Evolutionary conservation across 805 yeast species (phyloP), one percentile per base, ranked within the genome.

Genomic region (Metschnikowia chrysomelidarum): DNA sequence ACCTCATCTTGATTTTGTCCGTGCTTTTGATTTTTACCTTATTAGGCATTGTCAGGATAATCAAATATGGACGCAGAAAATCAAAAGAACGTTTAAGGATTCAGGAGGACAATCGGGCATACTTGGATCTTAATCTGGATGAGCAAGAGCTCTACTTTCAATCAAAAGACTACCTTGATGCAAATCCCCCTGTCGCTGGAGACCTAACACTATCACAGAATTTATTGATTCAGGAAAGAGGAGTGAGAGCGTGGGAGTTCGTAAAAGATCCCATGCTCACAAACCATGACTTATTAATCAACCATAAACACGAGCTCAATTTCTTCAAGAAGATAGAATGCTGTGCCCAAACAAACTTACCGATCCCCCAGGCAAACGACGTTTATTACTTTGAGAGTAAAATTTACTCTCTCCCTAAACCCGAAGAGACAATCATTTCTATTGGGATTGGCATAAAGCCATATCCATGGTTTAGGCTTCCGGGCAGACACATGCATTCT

Each of bases 361-460:
- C 96, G 0, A 70, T 89, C 3, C 96, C 96, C 12, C 73, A 73
- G 50, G 75, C 74, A 41, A 88, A 85, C 55, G 93, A 86, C 35
- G 91, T 87, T 4, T 87, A 87, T 53, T 89, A 91, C 62, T 87
- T 83, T 65, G 98, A 89, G 55, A 76, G 82, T 25, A 93, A 93
- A 53, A 73, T 93, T 2, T 88, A 78, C 59, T 87, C 82, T 24
- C 52, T 80, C 16, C 78, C 80, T 7, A 68, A 75, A 34, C 78
- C 83, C 2, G 71, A 67, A 3, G 63, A 63, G 10, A 76, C 82
- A 8, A 38, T 62, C 0, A 65, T 91, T 1, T 77, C 95, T 0
- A 68, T 93, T 13, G 98, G 98, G 0, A 53, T 93, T 3, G 73
- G 89, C 0, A 77, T 94, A 0, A 76, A 79, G 44, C 98, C 98